A percentile compares a stretch with the other conserved stretches of the same genome.
phyloP scores from a whole-genome alignment of 2,329 filamentous ascomycete species.

The Plenodomus lindquistii region DNA sequence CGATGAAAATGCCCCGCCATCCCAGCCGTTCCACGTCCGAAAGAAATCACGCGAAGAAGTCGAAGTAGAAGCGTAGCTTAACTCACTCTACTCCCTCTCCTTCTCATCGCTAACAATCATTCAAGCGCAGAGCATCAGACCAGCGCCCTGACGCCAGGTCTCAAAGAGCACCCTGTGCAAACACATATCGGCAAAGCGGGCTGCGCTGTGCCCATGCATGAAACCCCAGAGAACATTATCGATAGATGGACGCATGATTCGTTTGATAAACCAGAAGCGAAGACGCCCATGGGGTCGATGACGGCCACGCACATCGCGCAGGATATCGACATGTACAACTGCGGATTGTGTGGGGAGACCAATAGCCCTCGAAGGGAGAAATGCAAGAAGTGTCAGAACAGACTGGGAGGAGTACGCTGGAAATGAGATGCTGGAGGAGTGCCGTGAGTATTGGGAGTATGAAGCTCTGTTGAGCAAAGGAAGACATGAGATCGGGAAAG shows the following conservation, averaged over 20 bases:
- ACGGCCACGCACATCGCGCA: neutral
- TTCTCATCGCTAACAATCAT: neutral
- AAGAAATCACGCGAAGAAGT: neutral
- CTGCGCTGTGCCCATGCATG: neutral
- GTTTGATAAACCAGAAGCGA: neutral
- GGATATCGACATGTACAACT: neutral
- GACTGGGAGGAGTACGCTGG: neutral
- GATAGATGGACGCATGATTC: neutral
- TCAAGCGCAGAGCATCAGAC: neutral
- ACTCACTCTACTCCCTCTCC: neutral
- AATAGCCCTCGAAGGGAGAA: neutral
- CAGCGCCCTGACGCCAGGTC: neutral
- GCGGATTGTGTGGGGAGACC: neutral
- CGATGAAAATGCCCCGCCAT: too few species aligned
- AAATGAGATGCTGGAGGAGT: neutral
- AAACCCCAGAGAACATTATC: neutral
- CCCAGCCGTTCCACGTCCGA: neutral
- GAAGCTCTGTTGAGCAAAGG: too few species aligned
- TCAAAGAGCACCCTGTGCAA: neutral
- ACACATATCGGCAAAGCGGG: neutral
- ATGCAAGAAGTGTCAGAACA: neutral
- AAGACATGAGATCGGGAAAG: too few species aligned
- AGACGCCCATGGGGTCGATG: neutral
- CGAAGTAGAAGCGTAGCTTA: neutral
- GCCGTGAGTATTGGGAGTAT: too few species aligned